Conservation (phyloP, 192 early-diverging fungal species). For the Backusella macrospora region DNA sequence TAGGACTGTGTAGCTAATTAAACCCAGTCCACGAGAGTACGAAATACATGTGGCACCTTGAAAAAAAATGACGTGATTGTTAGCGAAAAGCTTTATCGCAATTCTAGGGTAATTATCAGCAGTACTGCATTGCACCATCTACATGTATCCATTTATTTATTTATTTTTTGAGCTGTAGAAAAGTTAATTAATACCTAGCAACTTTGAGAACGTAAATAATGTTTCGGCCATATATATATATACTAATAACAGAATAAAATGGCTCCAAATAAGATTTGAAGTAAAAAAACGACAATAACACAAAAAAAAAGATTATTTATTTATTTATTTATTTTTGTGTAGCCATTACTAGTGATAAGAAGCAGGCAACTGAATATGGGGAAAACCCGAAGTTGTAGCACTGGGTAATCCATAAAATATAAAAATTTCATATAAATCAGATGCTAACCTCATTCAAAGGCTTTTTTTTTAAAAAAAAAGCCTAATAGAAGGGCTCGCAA, state of each 20-base stretch:
- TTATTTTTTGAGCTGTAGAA: neutral
- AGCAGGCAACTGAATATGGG: neutral
- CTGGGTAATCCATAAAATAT: neutral
- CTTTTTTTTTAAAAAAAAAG: neutral
- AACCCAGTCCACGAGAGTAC: neutral
- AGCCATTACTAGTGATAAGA: neutral
- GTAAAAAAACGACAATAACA: neutral
- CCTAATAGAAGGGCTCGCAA: neutral
- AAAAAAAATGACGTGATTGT: slow-evolving; percentile 13
- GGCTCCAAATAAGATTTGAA: neutral
- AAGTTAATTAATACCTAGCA: too few species aligned
- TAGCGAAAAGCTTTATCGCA: neutral
- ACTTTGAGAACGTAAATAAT: too few species aligned
- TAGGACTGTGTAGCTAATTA: neutral
- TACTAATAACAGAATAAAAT: neutral
- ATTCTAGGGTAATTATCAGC: neutral
- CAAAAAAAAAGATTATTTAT: too few species aligned
- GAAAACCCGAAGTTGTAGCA: neutral
- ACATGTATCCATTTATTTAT: neutral
- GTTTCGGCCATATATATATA: neutral
- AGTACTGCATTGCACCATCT: neutral
- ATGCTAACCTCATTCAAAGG: neutral
- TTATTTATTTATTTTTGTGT: neutral
- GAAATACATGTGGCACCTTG: neutral
- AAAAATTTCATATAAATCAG: too few species aligned